Conservation (phyloP, 345 rosid species). For the Aethionema arabicum region DNA sequence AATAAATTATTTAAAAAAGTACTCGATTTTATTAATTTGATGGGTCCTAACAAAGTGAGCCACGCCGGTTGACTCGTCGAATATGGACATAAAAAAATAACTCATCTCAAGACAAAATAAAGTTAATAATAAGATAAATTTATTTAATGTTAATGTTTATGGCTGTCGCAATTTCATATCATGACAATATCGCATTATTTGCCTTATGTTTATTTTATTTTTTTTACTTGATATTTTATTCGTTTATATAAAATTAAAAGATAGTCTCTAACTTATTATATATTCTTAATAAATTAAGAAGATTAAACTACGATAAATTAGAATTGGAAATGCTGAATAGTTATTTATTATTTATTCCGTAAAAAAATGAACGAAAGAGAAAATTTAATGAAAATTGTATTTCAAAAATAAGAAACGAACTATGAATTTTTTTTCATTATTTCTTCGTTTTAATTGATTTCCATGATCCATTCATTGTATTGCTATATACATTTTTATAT, state of each 20-base stretch:
- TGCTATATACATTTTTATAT: neutral
- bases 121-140: slow-evolving; percentile 18
- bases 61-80: slow-evolving; percentile 24
- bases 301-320: no score
- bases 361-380: no score
- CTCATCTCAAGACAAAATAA: slow-evolving; percentile 4
- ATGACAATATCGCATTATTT: slow-evolving; percentile 30
- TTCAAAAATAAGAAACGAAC: no score
- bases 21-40: slow-evolving; percentile 15
- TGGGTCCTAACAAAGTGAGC: slow-evolving; percentile 33
- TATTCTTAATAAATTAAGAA: no score
- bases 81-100: slow-evolving; percentile 10
- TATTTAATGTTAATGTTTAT: slow-evolving; percentile 23
- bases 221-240: no score
- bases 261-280: no score
- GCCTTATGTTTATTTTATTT: no score
- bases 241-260: neutral
- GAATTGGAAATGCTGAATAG: no score
- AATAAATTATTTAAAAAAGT: slow-evolving; percentile 27
- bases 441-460: neutral
- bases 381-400: no score
- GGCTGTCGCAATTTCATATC: slow-evolving; percentile 23
- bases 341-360: no score
- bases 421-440: no score
- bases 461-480: neutral